Base-by-base conservation (phyloP, 2,329 filamentous ascomycete species). In the Cercospora sp. region DNA sequence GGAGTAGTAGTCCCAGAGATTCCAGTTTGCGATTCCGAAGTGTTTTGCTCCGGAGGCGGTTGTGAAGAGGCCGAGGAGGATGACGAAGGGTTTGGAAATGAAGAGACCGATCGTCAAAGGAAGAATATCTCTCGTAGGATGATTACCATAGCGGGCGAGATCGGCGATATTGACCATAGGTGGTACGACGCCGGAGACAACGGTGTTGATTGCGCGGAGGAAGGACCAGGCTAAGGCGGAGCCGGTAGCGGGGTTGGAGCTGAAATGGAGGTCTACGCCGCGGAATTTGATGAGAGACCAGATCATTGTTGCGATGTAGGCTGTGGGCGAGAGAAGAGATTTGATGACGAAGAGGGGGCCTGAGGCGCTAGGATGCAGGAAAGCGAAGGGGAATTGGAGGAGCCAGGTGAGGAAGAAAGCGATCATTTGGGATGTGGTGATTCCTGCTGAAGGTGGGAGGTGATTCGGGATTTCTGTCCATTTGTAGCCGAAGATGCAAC, bases 291-390 rank as follows among this genome's bases (percentile, higher is more conserved):
- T 88, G 26, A 96, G 85, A 1, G 92, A 87, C 93, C 93, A 97
- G 75, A 92, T 90, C 79, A 97, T 91, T 77, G 94, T 94, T n/a
- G 91, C 88, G 60, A 97, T 84, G 63, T 91, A 93, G 8, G 92
- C 92, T 42, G 75, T 73, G 13, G 71, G 71, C 9, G 67, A 72
- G 7, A 70, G 62, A 12, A 71, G 26, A 9, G 69, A 70, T 59
- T 72, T 70, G 60, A 70, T 61, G 10, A 70, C 69, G 60, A 68
- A 72, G 10, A 72, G 67, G 10, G 66, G 69, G 39, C 78, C 64
- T 62, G 78, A 73, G 33, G 75, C 75, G 59, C 73, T 75, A 2
- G 78, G 77, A 61, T 79, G 78, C 6, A 79, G 70, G 70, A 74
- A 78, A 9, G 72, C 72, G 55, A 79, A 77, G 0, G 77, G 77